phyloP scores from a whole-genome alignment of 2,329 filamentous ascomycete genomes.

The Gliomastix tumulicola region DNA sequence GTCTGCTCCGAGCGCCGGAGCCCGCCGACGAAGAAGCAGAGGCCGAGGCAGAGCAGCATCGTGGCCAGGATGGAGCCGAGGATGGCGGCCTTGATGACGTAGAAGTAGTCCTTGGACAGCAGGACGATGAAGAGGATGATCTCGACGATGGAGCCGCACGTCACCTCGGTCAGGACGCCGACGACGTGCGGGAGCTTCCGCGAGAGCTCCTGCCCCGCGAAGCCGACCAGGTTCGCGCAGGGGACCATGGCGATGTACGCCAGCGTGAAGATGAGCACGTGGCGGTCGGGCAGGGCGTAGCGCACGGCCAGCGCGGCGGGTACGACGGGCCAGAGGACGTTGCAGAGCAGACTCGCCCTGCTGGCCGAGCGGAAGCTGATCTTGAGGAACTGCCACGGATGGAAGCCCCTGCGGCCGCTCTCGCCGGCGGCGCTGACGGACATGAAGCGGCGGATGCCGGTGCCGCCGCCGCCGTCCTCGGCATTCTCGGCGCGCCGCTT shows the following conservation, averaged over 20 bases:
- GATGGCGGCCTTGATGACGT: slow-evolving; percentile 79
- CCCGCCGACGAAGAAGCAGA: slow-evolving; percentile 75
- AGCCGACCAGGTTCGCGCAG: slow-evolving; percentile 43
- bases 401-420: slow-evolving; percentile 35
- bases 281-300: slow-evolving; percentile 25
- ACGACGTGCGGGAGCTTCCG: slow-evolving; percentile 70
- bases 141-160: slow-evolving; percentile 67
- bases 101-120: slow-evolving; percentile 46
- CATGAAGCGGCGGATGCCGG: background rate
- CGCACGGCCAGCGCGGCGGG: slow-evolving; percentile 38
- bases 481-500: slow-evolving; percentile 1
- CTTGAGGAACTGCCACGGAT: slow-evolving; percentile 32
- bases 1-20: slow-evolving; percentile 58
- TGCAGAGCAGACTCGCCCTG: slow-evolving; percentile 36
- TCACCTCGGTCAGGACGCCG: slow-evolving; percentile 55
- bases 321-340: slow-evolving; percentile 43
- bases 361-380: slow-evolving; percentile 36
- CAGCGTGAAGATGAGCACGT: slow-evolving; percentile 37
- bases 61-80: slow-evolving; percentile 79
- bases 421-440: slow-evolving; percentile 26
- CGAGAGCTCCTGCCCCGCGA: slow-evolving; percentile 61
- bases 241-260: slow-evolving; percentile 45
- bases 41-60: slow-evolving; percentile 69
- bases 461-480: too few relatives aligned
- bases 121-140: slow-evolving; percentile 78